Evolutionary conservation across 257 asterid species (phyloP).

Genomic region (Oldenlandia corymbosa): DNA sequence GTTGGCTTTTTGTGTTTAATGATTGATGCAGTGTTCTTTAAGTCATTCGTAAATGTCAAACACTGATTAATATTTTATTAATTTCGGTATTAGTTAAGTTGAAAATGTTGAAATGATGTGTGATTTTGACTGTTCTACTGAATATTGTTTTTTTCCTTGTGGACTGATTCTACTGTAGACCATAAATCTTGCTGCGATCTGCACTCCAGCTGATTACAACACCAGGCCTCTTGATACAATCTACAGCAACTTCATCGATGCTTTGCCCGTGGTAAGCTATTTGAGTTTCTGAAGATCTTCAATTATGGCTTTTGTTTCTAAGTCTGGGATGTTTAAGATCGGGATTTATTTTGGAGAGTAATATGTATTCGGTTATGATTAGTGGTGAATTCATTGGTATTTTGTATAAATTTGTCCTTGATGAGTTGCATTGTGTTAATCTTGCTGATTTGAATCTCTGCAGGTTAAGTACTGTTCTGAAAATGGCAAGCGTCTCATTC

Average conservation of each 20-base stretch:
- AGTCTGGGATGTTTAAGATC: constrained; percentile 2
- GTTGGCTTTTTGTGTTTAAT: background rate
- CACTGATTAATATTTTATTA: background rate
- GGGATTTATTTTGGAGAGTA: background rate
- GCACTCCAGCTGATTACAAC: constrained; percentile 94
- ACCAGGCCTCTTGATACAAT: constrained; percentile 94
- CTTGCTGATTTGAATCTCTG: background rate
- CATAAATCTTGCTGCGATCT: constrained; percentile 86
- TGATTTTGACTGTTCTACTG: constrained; percentile 20
- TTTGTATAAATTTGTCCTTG: background rate
- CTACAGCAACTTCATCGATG: constrained; percentile 88
- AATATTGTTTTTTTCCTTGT: constrained; percentile 5
- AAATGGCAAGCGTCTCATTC: constrained; percentile 80
- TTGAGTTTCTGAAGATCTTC: constrained; percentile 8
- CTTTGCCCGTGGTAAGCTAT: constrained; percentile 72
- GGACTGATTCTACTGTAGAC: constrained; percentile 38
- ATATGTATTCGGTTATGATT: background rate
- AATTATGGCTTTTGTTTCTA: constrained; percentile 2
- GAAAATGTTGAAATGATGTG: background rate
- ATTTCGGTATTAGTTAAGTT: background rate
- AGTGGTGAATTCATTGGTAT: background rate
- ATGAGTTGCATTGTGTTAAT: background rate
- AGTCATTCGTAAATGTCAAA: background rate
- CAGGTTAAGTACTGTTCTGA: constrained; percentile 92
- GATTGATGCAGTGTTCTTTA: background rate